Base-by-base conservation (phyloP, 257 asterid genomes). In the Przewalskia tangutica region DNA sequence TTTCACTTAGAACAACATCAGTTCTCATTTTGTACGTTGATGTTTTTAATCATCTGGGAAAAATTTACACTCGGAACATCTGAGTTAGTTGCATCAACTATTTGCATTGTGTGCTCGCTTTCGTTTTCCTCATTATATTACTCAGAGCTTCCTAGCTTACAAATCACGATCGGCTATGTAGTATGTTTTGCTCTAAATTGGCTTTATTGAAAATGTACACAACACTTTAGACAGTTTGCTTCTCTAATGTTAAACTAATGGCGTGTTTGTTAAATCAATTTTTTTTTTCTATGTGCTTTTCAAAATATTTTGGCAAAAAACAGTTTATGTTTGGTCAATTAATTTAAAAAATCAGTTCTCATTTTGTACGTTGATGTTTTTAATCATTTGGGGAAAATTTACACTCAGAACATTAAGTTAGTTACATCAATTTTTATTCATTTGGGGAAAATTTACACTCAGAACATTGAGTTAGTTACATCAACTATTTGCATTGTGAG, bases 21-120 rank as follows among this genome's bases (percentile, higher is more conserved):
- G 34, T 59, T 58, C 81, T 78, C 81, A 56, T 38, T 60, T 60
- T 79, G 83, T 27, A 44, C 36, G 75, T 64, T 80, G 77, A 38
- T 42, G 46, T 46, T 80, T 14, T 71, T 20, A 60, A 50, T 60
- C 17, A 67, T 67, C 16, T 38, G 77, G 77, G 36, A 4, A n/a
- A 66, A 40, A 16, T 40, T 8, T 40, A 68, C 17, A n/a, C n/a
- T 68, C 77, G 40, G 77, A 68, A 40, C 54, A 8, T 40, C 54
- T 68, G 54, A 34, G 51, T 40, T 38, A 11, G 77, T 40, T 40
- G 5, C 34, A 20, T 42, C 3, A 70, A 18, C 58, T 38, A 38
- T 70, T 70, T 70, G 18, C 56, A 70, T 23, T 18, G 7, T 5
- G n/a, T 70, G 23, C 75, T 36, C 14, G 14, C 11, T 14, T 36